Percentiles rank a stretch among this genome's conserved stretches.
phyloP scores from a whole-genome alignment of 805 yeast species.

The Candida golubevii region DNA sequence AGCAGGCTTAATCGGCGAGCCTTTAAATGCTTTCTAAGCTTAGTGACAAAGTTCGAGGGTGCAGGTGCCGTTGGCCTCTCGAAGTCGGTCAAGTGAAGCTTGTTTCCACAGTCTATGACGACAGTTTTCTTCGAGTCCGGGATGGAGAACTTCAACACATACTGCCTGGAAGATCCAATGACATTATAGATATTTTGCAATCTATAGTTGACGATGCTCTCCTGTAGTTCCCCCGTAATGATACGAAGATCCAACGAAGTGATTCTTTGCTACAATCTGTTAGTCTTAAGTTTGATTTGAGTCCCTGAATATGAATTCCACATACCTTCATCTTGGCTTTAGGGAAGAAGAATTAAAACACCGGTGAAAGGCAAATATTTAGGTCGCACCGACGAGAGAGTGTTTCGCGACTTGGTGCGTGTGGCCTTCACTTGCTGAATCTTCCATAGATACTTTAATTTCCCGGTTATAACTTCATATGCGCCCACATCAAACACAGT shows the following conservation, averaged over 20 bases:
- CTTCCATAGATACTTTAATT: no score
- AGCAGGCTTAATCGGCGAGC: constrained; percentile 71
- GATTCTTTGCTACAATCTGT: constrained; percentile 62
- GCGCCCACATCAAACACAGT: no score
- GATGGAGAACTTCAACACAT: constrained; percentile 70
- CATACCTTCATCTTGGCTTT: neutral
- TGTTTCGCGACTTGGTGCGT: no score
- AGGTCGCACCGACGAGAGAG: neutral
- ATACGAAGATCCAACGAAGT: constrained; percentile 79
- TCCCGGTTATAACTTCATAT: no score
- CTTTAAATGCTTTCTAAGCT: constrained; percentile 81
- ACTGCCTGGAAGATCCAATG: constrained; percentile 65
- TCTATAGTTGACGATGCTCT: constrained; percentile 57
- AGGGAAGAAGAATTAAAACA: no score
- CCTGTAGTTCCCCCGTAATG: constrained; percentile 60
- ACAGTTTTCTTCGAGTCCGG: constrained; percentile 78
- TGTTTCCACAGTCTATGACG: constrained; percentile 82
- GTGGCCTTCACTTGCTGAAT: no score
- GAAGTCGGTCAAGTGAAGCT: constrained; percentile 63
- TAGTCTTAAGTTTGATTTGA: neutral
- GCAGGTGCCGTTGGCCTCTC: constrained; percentile 75
- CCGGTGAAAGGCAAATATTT: neutral
- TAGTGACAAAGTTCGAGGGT: constrained; percentile 83
- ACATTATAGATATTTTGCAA: constrained; percentile 83
- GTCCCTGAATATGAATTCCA: no score